phyloP scores from a whole-genome alignment of 2,329 filamentous ascomycete species.

The Epichloe typhina region DNA sequence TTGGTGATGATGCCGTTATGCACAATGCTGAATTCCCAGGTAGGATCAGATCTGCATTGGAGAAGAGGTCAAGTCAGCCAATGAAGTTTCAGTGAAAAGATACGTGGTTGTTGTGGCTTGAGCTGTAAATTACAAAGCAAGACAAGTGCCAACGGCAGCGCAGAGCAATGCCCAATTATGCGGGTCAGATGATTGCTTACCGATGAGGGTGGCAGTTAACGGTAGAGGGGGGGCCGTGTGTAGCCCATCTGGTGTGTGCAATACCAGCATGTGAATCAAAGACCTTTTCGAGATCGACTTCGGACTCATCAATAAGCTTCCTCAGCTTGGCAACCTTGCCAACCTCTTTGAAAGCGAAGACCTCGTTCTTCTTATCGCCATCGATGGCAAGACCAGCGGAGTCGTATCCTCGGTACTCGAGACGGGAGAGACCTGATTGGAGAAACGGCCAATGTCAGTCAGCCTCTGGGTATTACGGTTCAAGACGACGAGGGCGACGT shows the following conservation, averaged over 20 bases:
- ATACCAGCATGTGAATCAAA: conserved; percentile 98
- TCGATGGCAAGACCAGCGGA: conserved; percentile 92
- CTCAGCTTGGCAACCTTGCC: conserved; percentile 97
- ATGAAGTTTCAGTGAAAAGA: neutral
- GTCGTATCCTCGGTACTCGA: conserved; percentile 98
- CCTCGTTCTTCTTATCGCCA: conserved; percentile 97
- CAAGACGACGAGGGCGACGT: neutral
- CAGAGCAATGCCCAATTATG: no score
- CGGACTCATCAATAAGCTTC: conserved; percentile 73
- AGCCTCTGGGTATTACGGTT: neutral
- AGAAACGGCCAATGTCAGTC: conserved; percentile 10
- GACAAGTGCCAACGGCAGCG: no score
- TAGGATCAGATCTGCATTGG: conserved; percentile 66
- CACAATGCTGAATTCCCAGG: conserved; percentile 92
- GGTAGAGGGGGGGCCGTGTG: conserved; percentile 86
- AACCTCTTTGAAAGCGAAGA: conserved; percentile 96
- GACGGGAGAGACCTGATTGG: conserved; percentile 66
- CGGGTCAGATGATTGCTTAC: conserved; percentile 35
- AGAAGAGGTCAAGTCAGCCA: conserved; percentile 8
- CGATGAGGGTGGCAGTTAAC: conserved; percentile 97
- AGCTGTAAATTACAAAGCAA: no score
- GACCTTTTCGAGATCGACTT: conserved; percentile 77
- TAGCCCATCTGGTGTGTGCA: conserved; percentile 98
- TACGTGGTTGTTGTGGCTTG: neutral
- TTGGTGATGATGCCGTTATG: conserved; percentile 99